These are phyloP conservation scores for Pulveroboletus sp. DNA, from an alignment of 768 basidiomycete species.

Conservation along the genomic window DNA sequence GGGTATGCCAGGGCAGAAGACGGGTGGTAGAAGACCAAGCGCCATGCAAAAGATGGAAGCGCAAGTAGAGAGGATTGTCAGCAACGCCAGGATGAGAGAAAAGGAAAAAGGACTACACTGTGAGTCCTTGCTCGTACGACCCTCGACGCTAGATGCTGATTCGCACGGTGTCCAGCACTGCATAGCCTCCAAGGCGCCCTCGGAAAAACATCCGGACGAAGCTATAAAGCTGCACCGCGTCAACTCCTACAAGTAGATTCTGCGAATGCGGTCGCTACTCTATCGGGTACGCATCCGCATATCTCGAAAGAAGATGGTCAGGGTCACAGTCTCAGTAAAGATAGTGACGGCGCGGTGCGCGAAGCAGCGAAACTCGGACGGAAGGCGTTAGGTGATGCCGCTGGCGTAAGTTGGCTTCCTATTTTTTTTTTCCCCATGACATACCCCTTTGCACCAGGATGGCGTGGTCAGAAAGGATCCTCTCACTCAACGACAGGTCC, in stretches of 20 bases:
- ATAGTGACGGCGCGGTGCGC: conserved; percentile 58
- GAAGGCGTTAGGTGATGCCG: conserved; percentile 64
- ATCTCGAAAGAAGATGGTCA: conserved; percentile 53
- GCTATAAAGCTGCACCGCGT: conserved; percentile 94
- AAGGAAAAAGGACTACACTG: conserved; percentile 75
- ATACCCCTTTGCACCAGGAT: conserved; percentile 43
- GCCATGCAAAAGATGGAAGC: conserved; percentile 93
- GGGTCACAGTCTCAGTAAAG: conserved; percentile 17
- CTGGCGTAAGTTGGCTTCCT: conserved; percentile 39
- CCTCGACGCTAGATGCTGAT: neutral
- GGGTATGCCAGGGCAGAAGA: conserved; percentile 44
- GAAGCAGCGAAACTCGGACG: conserved; percentile 76
- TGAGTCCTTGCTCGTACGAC: conserved; percentile 27
- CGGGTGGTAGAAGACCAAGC: conserved; percentile 67
- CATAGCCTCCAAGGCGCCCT: conserved; percentile 89
- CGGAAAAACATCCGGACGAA: conserved; percentile 90
- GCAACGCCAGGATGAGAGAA: conserved; percentile 81
- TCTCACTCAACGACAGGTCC: conserved; percentile 72
- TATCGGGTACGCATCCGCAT: conserved; percentile 43
- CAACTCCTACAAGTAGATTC: conserved; percentile 90
- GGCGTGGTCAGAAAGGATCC: conserved; percentile 68
- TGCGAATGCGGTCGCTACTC: conserved; percentile 33
- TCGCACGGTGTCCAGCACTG: conserved; percentile 41
- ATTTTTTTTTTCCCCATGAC: neutral
- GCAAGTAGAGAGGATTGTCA: conserved; percentile 96